Base-by-base conservation (phyloP, 2,329 filamentous ascomycete species). In the Tolypocladium ophioglossoides region DNA sequence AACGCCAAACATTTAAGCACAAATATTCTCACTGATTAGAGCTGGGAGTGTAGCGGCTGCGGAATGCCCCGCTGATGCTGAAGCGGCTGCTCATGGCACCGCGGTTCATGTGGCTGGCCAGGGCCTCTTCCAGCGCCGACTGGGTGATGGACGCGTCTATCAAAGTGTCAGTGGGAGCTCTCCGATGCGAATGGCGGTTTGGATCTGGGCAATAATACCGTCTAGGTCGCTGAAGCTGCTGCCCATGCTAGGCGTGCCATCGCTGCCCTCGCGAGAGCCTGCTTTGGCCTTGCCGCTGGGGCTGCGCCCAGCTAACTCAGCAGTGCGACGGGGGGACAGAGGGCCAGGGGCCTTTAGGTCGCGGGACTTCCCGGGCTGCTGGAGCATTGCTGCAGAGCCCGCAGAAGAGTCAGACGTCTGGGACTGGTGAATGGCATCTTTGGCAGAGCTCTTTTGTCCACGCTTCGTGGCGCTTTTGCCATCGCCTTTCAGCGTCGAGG, bases 161-260 rank as follows among this genome's bases (percentile, higher is more conserved):
- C 9, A 20, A 2, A 7, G 24, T 22, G 47, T 49, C 39, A 48
- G 44, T 20, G 16, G 41, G 10, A 18, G 16, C 16, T 46, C 41
- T 27, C 24, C 24, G 14, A 46, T 18, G 3, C 4, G 11, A 14
- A 10, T 14, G 12, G 9, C 20, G 18, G 11, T 39, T 20, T 11
- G 18, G 7, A 39, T 39, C 18, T 20, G 38, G 8, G 38, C 4
- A 39, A 39, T 5, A 39, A 20, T 73, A 82, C 87, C 87, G 66
- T 92, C 89, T 46, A 95, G 77, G 71, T 94, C 89, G 69, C 87
- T 92, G 63, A 90, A 94, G 62, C 87, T 91, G 67, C 88, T 92
- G 1, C 88, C 87, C 83, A 91, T 90, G 62, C 86, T 90, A 1
- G 85, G 86, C 16, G 84, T 86, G 16, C 85, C 85, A 58, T 90